A percentile compares a stretch with the other conserved stretches of the same genome.
These are phyloP conservation scores for Neurospora sp. DNA, from an alignment of 495 filamentous ascomycete species.

Conservation along the genomic window DNA sequence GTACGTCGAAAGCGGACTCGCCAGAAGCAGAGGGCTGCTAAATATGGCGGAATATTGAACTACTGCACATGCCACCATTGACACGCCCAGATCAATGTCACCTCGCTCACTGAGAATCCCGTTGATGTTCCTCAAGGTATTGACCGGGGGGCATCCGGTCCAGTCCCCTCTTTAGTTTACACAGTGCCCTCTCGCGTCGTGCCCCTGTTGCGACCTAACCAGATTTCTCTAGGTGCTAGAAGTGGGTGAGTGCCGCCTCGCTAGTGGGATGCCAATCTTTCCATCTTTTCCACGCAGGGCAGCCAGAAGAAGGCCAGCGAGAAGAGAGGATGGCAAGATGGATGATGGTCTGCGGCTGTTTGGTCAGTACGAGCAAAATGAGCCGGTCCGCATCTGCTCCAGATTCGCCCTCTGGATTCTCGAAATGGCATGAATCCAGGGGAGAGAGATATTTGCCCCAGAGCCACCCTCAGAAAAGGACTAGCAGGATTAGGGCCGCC, in stretches of 20 bases:
- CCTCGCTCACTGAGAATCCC: not conserved
- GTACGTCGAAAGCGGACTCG: conserved; percentile 11
- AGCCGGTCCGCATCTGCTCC: conserved; percentile 17
- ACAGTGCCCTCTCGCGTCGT: not conserved
- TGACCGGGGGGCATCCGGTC: conserved; percentile 12
- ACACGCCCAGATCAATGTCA: conserved; percentile 18
- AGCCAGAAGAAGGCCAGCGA: conserved; percentile 1
- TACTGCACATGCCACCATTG: conserved; percentile 16
- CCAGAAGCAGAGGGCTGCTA: conserved; percentile 16
- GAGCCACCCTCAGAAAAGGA: not conserved
- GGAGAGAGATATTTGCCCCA: not conserved
- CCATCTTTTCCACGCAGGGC: conserved; percentile 12
- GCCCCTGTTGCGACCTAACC: not conserved
- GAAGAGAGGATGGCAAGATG: conserved; percentile 1
- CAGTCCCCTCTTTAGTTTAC: conserved; percentile 9
- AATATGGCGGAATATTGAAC: conserved; percentile 31
- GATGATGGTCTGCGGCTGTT: not conserved
- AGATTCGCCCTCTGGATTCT: not conserved
- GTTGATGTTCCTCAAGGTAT: conserved; percentile 15
- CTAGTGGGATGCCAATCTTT: conserved; percentile 21
- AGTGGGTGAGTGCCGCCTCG: conserved; percentile 9
- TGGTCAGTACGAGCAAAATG: conserved; percentile 2
- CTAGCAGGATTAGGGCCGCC: not conserved
- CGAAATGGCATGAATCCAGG: not conserved
- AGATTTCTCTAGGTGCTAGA: not conserved